A percentile compares a stretch with the other conserved stretches of the same genome.
Evolutionary conservation across 1,284 basidiomycete species (phyloP).

Genomic region (Ustilago cynodontis): DNA sequence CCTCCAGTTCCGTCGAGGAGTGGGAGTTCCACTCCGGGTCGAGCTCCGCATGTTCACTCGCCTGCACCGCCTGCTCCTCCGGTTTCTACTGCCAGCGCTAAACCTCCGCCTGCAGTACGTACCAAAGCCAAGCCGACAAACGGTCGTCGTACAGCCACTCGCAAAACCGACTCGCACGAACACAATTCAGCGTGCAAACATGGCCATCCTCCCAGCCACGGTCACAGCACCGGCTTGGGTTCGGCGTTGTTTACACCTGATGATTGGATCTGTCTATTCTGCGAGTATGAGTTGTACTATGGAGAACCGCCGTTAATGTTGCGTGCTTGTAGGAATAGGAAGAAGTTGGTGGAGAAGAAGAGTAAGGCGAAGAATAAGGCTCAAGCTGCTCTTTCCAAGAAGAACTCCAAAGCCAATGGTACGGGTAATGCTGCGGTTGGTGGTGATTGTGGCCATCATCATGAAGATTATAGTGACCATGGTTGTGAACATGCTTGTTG

Average conservation of each 20-base stretch:
- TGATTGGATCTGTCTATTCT: constrained; percentile 70
- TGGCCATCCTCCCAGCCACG: constrained; percentile 16
- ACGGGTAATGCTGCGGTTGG: background rate
- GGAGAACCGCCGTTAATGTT: constrained; percentile 65
- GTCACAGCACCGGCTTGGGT: constrained; percentile 16
- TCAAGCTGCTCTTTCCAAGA: constrained; percentile 34
- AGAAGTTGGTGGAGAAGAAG: constrained; percentile 65
- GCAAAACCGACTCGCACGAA: constrained; percentile 64
- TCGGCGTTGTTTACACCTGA: constrained; percentile 47
- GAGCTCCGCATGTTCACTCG: background rate
- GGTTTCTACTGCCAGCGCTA: background rate
- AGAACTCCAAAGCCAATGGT: background rate
- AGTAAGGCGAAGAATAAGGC: constrained; percentile 63
- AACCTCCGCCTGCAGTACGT: background rate
- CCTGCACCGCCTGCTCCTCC: background rate
- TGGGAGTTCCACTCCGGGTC: constrained; percentile 9
- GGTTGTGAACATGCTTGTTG: constrained; percentile 18
- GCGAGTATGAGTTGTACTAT: constrained; percentile 71
- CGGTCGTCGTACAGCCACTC: constrained; percentile 11
- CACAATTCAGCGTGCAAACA: constrained; percentile 23
- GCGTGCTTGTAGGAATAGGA: constrained; percentile 62
- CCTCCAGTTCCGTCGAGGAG: constrained; percentile 1
- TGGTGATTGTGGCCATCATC: constrained; percentile 2
- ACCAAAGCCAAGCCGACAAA: constrained; percentile 11
- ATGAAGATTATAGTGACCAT: constrained; percentile 25